phyloP scores from a whole-genome alignment of 345 rosid species.

The Eutrema japonicum region DNA sequence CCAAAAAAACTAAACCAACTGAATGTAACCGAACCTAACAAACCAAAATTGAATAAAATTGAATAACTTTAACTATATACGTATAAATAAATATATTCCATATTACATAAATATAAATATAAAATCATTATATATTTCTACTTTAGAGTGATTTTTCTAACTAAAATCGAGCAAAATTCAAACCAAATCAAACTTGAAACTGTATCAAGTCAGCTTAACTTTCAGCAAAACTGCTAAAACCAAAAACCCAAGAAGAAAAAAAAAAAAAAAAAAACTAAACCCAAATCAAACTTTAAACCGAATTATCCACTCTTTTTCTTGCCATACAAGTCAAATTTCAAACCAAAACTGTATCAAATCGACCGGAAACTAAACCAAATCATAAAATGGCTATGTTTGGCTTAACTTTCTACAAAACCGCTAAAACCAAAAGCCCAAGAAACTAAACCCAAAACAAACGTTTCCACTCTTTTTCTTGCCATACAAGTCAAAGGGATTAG shows the following conservation, averaged over 20 bases:
- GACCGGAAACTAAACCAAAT: not conserved
- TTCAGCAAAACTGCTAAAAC: not conserved
- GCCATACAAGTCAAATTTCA: not conserved
- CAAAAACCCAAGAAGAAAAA: too few relatives aligned
- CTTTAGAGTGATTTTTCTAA: too few relatives aligned
- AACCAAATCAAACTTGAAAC: not conserved
- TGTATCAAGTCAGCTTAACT: not conserved
- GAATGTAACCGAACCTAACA: not conserved
- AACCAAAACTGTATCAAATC: not conserved
- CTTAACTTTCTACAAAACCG: not conserved
- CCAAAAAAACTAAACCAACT: not conserved
- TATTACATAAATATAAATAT: too few relatives aligned
- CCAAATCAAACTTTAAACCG: not conserved
- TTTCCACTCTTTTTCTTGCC: not conserved
- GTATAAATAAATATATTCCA: too few relatives aligned
- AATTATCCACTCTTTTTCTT: not conserved
- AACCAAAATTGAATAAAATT: not conserved
- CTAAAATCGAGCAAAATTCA: too few relatives aligned
- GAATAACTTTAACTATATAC: too few relatives aligned
- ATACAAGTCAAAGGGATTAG: constrained; percentile 5
- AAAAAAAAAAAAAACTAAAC: too few relatives aligned
- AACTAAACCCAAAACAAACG: not conserved
- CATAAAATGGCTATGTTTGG: not conserved
- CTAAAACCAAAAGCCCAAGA: not conserved
- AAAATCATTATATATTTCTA: too few relatives aligned